Conservation (phyloP, 768 basidiomycete species). For the Collybiopsis luxurians region DNA sequence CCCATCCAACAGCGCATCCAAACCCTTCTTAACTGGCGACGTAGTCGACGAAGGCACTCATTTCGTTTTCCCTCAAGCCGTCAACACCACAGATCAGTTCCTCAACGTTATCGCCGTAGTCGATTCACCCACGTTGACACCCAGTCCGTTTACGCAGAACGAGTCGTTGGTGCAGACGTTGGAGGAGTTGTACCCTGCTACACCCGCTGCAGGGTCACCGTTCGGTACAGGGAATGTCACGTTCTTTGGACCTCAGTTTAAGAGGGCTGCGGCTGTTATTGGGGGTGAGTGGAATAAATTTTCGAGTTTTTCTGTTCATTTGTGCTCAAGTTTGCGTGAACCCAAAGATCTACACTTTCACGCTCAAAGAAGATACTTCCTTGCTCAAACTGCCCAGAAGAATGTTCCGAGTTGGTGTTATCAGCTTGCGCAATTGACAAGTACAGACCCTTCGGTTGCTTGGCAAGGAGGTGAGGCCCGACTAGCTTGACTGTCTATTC, state of each 20-base stretch:
- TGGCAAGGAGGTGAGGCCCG: not conserved
- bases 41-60: slow-evolving; percentile 24
- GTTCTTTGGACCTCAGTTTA: not conserved
- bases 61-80: not conserved
- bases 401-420: slow-evolving; percentile 1
- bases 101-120: not conserved
- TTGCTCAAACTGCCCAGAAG: not conserved
- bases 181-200: slow-evolving; percentile 7
- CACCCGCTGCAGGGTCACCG: slow-evolving; percentile 1
- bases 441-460: not conserved
- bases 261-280: not conserved
- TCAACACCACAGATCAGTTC: not conserved
- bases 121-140: not conserved
- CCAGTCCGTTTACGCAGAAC: not conserved
- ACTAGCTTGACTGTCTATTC: too few species aligned
- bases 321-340: not conserved
- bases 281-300: not conserved
- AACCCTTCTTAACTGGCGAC: slow-evolving; percentile 25
- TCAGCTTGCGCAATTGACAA: slow-evolving; percentile 1
- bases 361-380: not conserved
- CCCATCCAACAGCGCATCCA: not conserved
- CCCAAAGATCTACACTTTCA: not conserved
- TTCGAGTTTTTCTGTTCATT: not conserved
- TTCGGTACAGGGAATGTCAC: slow-evolving; percentile 5
- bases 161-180: not conserved